Evolutionary conservation across 345 rosid genomes (phyloP).

Genomic region (Erodium maritimum): DNA sequence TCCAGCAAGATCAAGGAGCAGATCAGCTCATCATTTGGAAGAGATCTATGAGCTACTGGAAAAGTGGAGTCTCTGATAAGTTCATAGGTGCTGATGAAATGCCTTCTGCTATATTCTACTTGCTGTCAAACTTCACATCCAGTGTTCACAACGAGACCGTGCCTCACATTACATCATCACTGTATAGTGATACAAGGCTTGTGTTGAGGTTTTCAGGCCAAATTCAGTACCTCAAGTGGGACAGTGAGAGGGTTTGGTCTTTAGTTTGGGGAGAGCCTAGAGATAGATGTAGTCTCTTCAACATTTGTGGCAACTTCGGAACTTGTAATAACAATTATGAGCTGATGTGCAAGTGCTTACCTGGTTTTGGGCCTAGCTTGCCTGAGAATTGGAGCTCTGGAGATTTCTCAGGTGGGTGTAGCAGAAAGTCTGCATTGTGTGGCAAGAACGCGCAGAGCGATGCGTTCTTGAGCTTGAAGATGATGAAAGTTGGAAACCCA

Average conservation of each 20-base stretch:
- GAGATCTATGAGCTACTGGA: not conserved
- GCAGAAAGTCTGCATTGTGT: slow-evolving; percentile 17
- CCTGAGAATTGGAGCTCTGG: slow-evolving; percentile 9
- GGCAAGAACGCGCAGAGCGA: slow-evolving; percentile 14
- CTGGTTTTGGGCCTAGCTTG: slow-evolving; percentile 19
- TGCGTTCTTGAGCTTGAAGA: slow-evolving; percentile 33
- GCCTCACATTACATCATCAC: not conserved
- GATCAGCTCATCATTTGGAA: not conserved
- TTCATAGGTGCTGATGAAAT: not conserved
- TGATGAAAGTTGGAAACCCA: slow-evolving; percentile 45
- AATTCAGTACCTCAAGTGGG: slow-evolving; percentile 8
- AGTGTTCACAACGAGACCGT: not conserved
- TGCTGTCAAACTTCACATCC: slow-evolving; percentile 2
- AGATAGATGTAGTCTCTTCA: slow-evolving; percentile 9
- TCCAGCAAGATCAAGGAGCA: not conserved
- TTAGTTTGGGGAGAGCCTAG: slow-evolving; percentile 18
- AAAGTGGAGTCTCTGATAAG: slow-evolving; percentile 3
- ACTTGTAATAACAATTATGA: slow-evolving; percentile 17
- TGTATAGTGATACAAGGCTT: slow-evolving; percentile 4
- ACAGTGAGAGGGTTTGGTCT: not conserved
- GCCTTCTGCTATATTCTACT: fast-evolving
- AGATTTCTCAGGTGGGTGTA: slow-evolving; percentile 22
- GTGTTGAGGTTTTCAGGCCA: slow-evolving; percentile 21
- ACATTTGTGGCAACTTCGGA: slow-evolving; percentile 19
- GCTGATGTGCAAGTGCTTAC: slow-evolving; percentile 25